These are phyloP conservation scores for Arthroderma uncinatum DNA, from an alignment of 2,329 filamentous ascomycete species.

Conservation along the genomic window DNA sequence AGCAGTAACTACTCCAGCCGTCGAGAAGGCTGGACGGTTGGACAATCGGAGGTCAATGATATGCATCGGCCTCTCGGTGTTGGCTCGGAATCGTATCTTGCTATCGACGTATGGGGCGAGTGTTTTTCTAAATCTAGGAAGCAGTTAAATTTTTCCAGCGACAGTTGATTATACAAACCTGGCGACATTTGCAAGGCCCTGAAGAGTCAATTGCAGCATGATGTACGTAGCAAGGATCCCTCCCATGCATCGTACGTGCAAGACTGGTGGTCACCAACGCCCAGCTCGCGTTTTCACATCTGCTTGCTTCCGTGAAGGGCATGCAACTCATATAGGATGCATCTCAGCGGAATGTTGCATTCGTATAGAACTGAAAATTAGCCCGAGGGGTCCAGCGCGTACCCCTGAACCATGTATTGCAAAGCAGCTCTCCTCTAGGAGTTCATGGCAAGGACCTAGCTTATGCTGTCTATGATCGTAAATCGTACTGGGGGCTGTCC, in stretches of 20 bases:
- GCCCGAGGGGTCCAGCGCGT: background rate
- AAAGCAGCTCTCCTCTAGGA: no score
- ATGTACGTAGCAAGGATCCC: background rate
- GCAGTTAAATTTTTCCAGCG: background rate
- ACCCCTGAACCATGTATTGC: background rate
- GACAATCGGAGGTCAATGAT: no score
- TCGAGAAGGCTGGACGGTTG: no score
- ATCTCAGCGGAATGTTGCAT: background rate
- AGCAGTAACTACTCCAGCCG: no score
- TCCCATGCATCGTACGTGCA: background rate
- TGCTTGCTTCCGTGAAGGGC: background rate
- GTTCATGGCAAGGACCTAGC: background rate
- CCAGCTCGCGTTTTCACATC: background rate
- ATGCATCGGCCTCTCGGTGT: no score
- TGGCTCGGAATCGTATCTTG: no score
- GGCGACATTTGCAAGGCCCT: background rate
- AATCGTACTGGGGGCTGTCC: background rate
- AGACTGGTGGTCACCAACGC: background rate
- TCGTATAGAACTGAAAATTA: background rate
- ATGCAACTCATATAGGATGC: background rate
- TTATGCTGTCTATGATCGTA: background rate
- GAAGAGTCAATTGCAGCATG: background rate
- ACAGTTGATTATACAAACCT: background rate
- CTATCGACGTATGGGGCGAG: no score
- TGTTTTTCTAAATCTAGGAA: background rate